A percentile compares a stretch with the other conserved stretches of the same genome.
These are phyloP conservation scores for Neohortaea acidophila DNA, from an alignment of 495 filamentous ascomycete species.

Conservation along the genomic window DNA sequence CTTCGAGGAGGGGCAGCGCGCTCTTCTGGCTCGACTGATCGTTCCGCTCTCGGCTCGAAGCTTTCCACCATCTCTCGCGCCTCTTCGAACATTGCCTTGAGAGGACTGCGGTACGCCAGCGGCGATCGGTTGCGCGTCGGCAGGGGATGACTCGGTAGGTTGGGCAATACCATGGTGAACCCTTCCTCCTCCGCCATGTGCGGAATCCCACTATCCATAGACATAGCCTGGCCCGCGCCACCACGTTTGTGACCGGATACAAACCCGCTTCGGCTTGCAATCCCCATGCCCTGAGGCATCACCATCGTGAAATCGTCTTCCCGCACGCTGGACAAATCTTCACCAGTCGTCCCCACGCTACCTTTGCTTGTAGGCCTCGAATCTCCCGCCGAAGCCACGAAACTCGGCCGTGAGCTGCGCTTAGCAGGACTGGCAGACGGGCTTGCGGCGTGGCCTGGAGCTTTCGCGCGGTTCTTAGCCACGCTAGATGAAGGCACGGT, in stretches of 20 bases:
- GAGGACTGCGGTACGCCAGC: conserved; percentile 12
- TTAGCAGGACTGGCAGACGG: conserved; percentile 12
- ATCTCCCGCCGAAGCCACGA: conserved; percentile 3
- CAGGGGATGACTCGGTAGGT: conserved; percentile 13
- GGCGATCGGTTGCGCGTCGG: conserved; percentile 9
- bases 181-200: conserved; percentile 24
- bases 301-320: conserved; percentile 29
- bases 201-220: conserved; percentile 23
- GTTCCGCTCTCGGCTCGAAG: conserved; percentile 2
- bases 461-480: conserved; percentile 8
- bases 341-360: conserved; percentile 6
- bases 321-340: conserved; percentile 3
- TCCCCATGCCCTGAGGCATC: conserved; percentile 16
- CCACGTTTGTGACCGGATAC: conserved; percentile 16
- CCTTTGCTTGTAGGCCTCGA: conserved; percentile 17
- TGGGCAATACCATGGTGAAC: conserved; percentile 31
- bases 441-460: conserved; percentile 6
- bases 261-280: conserved; percentile 5
- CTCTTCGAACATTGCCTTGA: conserved; percentile 17
- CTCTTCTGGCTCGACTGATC: conserved; percentile 4
- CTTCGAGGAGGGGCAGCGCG: conserved; percentile 1
- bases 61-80: conserved; percentile 8
- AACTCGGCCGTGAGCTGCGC: conserved; percentile 4
- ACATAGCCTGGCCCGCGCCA: conserved; percentile 20
- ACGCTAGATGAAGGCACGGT: conserved; percentile 20